A percentile compares a stretch with the other conserved stretches of the same genome.
These are phyloP conservation scores for Achlya hypogyna DNA, from an alignment of 352 stramenopile genomes.

Conservation along the genomic window DNA sequence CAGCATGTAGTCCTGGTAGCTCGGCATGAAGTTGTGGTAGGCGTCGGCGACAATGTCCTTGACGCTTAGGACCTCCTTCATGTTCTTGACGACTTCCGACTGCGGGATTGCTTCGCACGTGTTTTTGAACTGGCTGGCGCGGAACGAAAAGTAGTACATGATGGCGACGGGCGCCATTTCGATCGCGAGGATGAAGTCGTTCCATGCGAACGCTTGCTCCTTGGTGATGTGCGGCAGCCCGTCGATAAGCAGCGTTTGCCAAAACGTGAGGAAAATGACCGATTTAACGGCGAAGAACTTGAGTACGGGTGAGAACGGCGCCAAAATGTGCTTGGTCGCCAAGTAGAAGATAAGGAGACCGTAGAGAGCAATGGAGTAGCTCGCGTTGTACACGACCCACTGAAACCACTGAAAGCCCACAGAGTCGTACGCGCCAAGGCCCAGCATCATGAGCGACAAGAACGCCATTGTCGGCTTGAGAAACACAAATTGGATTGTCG, in stretches of 20 bases:
- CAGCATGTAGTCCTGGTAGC: constrained; percentile 78
- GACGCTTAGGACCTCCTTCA: constrained; percentile 81
- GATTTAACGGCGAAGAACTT: constrained; percentile 91
- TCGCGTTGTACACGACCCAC: constrained; percentile 85
- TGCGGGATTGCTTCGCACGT: constrained; percentile 7
- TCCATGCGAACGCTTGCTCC: constrained; percentile 81
- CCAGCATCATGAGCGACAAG: constrained; percentile 77
- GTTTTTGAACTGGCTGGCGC: constrained; percentile 64
- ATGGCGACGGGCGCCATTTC: constrained; percentile 84
- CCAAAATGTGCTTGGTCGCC: constrained; percentile 76
- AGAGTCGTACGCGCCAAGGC: constrained; percentile 64
- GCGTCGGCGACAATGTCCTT: constrained; percentile 68
- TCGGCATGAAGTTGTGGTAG: constrained; percentile 85
- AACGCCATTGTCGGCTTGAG: constrained; percentile 85
- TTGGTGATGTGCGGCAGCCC: constrained; percentile 79
- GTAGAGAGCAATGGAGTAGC: constrained; percentile 87
- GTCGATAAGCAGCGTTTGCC: constrained; percentile 81
- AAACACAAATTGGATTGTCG: constrained; percentile 88
- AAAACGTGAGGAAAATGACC: constrained; percentile 91
- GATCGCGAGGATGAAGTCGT: constrained; percentile 85
- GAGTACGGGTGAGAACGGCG: constrained; percentile 77
- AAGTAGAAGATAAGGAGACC: constrained; percentile 87
- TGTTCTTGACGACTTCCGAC: constrained; percentile 72
- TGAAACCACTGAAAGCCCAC: constrained; percentile 71
- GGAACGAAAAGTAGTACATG: constrained; percentile 71